Base-by-base conservation (phyloP, 768 basidiomycete genomes). In the Tulasnella sp. region DNA sequence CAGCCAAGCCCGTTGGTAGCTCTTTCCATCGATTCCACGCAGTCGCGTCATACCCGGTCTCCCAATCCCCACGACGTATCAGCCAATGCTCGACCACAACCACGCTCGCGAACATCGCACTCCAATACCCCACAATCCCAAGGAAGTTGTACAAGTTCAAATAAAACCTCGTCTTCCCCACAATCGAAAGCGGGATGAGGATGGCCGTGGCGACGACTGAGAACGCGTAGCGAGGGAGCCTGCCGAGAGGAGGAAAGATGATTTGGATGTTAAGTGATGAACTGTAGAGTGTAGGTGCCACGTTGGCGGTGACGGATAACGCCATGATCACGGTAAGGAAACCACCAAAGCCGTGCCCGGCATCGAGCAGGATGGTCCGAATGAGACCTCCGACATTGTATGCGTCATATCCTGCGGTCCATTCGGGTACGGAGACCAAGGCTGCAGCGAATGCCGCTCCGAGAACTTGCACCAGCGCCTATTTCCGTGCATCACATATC, bases 271-370 rank as follows among this genome's bases (percentile, higher is more conserved):
- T 84, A 60, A 91, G 76, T 63, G 82, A 80, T 60, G 85, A 79
- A 45, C 85, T 88, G 70, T 96, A 96, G 63, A 91, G 82, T 4
- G 87, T 85, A 2, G 84, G 80, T 0, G 88, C 86, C 47, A 88
- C 84, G 71, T 92, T 93, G 2, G 80, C 86, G 1, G 83, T 81
- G 11, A 89, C 81, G 60, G 83, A 83, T 29, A 93, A 71, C n/a
- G 84, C 81, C 63, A 91, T 75, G 56, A 92, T 67, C 26, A 86
- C 84, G 0, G 83, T 75, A 47, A 88, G 73, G 70, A 86, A 80
- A 64, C 85, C 85, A 0, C 85, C 81, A 69, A 87, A 87, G 3
- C 56, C 50, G 30, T 76, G 76, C 0, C 81, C 80, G 1, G 73
- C 71, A 2, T 86, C 88, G 17, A 73, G 75, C 13, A 86, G 65